Percentiles rank a stretch among this genome's conserved stretches.
These are phyloP conservation scores for Geosiphon pyriformis DNA, from an alignment of 192 early-diverging fungal genomes.

Conservation along the genomic window DNA sequence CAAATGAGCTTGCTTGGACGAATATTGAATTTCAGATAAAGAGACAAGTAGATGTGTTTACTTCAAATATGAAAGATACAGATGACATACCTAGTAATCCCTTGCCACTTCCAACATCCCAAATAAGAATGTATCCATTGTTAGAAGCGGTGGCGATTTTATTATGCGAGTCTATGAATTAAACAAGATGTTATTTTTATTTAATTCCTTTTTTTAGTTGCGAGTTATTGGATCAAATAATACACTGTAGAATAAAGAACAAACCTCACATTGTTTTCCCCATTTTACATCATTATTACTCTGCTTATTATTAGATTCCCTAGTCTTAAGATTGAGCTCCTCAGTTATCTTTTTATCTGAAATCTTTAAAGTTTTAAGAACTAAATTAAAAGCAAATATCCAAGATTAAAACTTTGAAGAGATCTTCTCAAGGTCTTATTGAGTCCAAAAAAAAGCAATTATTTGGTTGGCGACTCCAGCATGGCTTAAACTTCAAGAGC, in stretches of 20 bases:
- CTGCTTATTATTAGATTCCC: constrained; percentile 48
- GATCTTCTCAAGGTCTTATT: no score
- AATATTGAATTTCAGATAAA: not conserved
- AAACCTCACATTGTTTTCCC: constrained; percentile 53
- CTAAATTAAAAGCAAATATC: constrained; percentile 32
- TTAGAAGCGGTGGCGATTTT: constrained; percentile 67
- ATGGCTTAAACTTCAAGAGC: no score
- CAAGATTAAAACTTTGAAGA: not conserved
- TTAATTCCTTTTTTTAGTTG: constrained; percentile 3
- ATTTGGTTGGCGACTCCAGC: no score
- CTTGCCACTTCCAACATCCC: constrained; percentile 52
- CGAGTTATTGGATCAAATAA: not conserved
- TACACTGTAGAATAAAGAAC: not conserved
- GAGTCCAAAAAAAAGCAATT: no score
- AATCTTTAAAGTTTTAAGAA: constrained; percentile 63
- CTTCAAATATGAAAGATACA: not conserved
- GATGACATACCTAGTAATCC: constrained; percentile 25
- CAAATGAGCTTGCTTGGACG: not conserved
- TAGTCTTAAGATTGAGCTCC: constrained; percentile 58
- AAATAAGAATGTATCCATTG: constrained; percentile 68
- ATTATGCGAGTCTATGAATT: constrained; percentile 44
- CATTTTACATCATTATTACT: constrained; percentile 74
- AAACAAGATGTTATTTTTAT: constrained; percentile 7
- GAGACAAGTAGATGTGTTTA: not conserved
- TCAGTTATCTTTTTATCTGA: constrained; percentile 52